Base-by-base conservation (phyloP, 768 basidiomycete genomes). In the Lyophyllum shimeji region DNA sequence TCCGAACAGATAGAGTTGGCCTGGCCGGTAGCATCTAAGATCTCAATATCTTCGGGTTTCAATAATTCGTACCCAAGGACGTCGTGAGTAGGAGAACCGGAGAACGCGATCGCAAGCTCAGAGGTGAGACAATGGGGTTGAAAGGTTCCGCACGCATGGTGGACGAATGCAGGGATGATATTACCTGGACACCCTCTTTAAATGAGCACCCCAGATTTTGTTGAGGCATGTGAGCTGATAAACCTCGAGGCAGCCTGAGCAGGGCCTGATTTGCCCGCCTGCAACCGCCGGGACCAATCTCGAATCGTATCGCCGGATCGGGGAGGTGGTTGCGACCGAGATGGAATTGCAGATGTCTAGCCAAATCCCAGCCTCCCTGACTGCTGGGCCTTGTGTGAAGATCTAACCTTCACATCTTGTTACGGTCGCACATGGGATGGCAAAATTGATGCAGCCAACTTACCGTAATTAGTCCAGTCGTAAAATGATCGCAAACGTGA, bases 161-260 rank as follows among this genome's bases (percentile, higher is more conserved):
- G 20, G 31, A 45, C 45, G 53, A 51, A 66, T 65, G 62, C 63
- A 67, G 66, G 63, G 65, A 60, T 61, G 65, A 59, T 60, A 57
- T 59, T 56, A 47, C 58, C 51, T 51, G 51, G 34, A 52, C 48
- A 56, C 57, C 51, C 59, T 62, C 49, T 46, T 57, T 61, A 56
- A 57, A 61, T 60, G 62, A 69, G 66, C 62, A 71, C 70, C 74
- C 71, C 71, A 72, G 65, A 73, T 68, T 64, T 66, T 63, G 60
- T 47, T 57, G 29, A 58, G 52, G 55, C 58, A 62, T 57, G 57
- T 60, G 58, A 60, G 58, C 46, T 61, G 57, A 56, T 59, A 43
- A 49, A 62, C 66, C 67, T 69, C 66, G 68, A 71, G 68, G 70
- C 64, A 55, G 13, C 46, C 57, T 61, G 37, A 57, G 54, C 53